These are phyloP conservation scores for Candida wancherniae DNA, from an alignment of 805 yeast genomes.

Conservation along the genomic window DNA sequence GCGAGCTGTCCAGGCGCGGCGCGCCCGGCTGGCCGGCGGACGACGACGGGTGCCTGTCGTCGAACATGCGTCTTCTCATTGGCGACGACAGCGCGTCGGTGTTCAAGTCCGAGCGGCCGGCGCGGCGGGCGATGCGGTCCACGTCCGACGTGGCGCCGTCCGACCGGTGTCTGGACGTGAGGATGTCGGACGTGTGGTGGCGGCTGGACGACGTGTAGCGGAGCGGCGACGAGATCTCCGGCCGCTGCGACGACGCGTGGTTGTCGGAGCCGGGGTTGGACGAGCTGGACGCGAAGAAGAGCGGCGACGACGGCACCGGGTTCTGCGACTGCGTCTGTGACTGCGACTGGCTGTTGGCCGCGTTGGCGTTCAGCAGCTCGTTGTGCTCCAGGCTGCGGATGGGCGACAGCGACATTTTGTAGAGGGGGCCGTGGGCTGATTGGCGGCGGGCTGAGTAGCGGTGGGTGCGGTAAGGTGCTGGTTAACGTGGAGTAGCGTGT, in stretches of 20 bases:
- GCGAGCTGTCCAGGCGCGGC: slow-evolving; percentile 23
- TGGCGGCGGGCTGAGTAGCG: too few species aligned
- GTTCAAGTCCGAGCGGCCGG: slow-evolving; percentile 74
- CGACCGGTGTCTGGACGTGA: slow-evolving; percentile 36
- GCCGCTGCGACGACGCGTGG: slow-evolving; percentile 21
- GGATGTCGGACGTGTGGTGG: slow-evolving; percentile 34
- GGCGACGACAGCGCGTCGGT: slow-evolving; percentile 67
- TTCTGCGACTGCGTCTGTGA: slow-evolving; percentile 34
- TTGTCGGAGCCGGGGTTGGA: slow-evolving; percentile 36
- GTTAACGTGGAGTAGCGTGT: too few species aligned
- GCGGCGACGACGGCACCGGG: slow-evolving; percentile 53
- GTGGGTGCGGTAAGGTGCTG: too few species aligned
- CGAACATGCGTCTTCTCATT: slow-evolving; percentile 53
- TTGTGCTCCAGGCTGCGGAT: slow-evolving; percentile 15
- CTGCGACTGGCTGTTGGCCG: slow-evolving; percentile 22
- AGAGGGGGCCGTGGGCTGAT: not conserved
- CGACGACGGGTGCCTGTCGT: slow-evolving; percentile 27
- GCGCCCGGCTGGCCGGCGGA: slow-evolving; percentile 12
- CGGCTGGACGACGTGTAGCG: slow-evolving; percentile 42
- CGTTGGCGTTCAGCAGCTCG: slow-evolving; percentile 2
- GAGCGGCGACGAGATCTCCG: slow-evolving; percentile 45
- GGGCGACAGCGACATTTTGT: slow-evolving; percentile 18
- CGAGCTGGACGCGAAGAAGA: slow-evolving; percentile 48
- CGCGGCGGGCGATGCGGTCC: slow-evolving; percentile 42
- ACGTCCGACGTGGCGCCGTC: slow-evolving; percentile 43